These are phyloP conservation scores for Vigna mungo DNA, from an alignment of 306 rosid species.

Conservation along the genomic window DNA sequence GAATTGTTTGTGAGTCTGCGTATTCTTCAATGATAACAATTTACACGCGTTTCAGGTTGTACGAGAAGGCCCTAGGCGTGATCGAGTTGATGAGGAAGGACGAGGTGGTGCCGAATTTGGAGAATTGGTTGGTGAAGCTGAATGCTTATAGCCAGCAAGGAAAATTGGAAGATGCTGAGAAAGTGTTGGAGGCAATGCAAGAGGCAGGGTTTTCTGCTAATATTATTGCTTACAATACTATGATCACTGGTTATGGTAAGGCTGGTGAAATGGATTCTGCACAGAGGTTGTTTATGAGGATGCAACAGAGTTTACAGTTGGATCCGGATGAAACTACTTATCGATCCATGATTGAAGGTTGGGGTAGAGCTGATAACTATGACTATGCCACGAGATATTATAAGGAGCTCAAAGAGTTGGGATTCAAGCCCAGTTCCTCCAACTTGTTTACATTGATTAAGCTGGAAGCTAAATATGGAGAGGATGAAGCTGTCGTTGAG, in stretches of 20 bases:
- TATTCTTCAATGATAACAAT: conserved; percentile 84
- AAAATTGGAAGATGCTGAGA: conserved; percentile 73
- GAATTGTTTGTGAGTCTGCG: conserved; percentile 69
- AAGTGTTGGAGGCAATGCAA: conserved; percentile 57
- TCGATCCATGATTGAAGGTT: conserved; percentile 92
- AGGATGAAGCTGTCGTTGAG: conserved; percentile 66
- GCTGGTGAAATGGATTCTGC: conserved; percentile 81
- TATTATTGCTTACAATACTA: conserved; percentile 78
- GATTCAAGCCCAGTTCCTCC: conserved; percentile 76
- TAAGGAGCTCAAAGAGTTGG: conserved; percentile 59
- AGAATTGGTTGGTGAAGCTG: conserved; percentile 76
- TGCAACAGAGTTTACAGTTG: conserved; percentile 53
- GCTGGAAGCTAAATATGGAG: conserved; percentile 75
- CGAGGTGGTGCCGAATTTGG: conserved; percentile 56
- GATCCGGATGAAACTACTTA: conserved; percentile 87
- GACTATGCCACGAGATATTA: conserved; percentile 63
- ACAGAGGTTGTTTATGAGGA: conserved; percentile 59
- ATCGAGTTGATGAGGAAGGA: conserved; percentile 65
- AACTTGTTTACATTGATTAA: conserved; percentile 78
- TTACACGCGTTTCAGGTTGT: conserved; percentile 67
- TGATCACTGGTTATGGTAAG: conserved; percentile 93
- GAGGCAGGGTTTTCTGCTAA: conserved; percentile 65
- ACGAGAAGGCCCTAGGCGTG: conserved; percentile 68
- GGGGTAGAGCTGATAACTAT: conserved; percentile 84
- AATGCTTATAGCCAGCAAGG: conserved; percentile 89